Evolutionary conservation across 2,329 filamentous ascomycete species (phyloP).

Genomic region (Seiridium cupressi): DNA sequence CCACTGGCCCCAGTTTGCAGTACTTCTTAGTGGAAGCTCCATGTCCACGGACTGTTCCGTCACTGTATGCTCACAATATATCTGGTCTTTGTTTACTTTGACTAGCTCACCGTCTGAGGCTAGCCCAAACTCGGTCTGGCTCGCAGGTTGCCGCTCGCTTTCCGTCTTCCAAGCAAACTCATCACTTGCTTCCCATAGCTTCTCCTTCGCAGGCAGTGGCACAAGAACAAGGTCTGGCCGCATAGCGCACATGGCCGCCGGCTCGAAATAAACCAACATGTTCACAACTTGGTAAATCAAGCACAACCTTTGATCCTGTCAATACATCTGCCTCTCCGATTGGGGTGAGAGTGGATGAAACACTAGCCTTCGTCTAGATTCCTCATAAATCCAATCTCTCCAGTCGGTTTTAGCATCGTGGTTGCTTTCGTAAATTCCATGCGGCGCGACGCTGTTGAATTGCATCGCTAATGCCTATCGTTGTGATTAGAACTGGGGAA

Average conservation of each 20-base stretch:
- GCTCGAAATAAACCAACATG: constrained; percentile 41
- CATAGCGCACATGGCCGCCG: constrained; percentile 33
- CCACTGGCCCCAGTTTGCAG: constrained; percentile 40
- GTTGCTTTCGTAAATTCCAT: not conserved
- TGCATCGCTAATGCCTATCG: not conserved
- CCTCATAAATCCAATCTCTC: constrained; percentile 39
- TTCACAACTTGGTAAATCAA: constrained; percentile 38
- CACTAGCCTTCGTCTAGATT: constrained; percentile 34
- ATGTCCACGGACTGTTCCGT: not conserved
- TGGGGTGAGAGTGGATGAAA: not conserved
- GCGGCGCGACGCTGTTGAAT: not conserved
- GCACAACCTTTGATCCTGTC: constrained; percentile 28
- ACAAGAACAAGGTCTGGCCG: constrained; percentile 34
- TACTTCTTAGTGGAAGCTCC: constrained; percentile 12
- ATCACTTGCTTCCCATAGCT: constrained; percentile 41
- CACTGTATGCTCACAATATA: not conserved
- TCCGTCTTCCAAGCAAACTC: constrained; percentile 32
- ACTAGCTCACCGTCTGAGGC: constrained; percentile 30
- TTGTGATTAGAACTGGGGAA: constrained; percentile 5
- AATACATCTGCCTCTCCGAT: constrained; percentile 3
- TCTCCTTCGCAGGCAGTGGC: constrained; percentile 38
- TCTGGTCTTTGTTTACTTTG: constrained; percentile 21
- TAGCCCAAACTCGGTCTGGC: constrained; percentile 25
- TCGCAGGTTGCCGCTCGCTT: constrained; percentile 19
- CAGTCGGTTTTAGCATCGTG: constrained; percentile 23